phyloP scores from a whole-genome alignment of 2,329 filamentous ascomycete genomes.

The Phyllachora maydis region DNA sequence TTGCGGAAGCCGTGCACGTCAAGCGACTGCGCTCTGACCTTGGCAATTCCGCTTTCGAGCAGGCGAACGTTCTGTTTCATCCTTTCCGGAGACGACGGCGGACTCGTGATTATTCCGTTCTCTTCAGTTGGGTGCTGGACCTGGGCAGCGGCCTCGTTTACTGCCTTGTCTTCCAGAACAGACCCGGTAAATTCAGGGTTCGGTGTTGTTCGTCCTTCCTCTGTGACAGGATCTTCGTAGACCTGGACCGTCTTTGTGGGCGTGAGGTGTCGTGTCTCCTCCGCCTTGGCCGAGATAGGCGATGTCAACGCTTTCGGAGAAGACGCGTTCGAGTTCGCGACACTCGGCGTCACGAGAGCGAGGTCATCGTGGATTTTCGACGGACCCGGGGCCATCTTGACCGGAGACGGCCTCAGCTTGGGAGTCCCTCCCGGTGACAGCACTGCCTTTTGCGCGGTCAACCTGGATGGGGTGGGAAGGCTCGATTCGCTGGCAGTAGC shows the following conservation, averaged over 20 bases:
- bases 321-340: conserved; percentile 12
- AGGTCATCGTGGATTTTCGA: conserved; percentile 28
- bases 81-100: conserved; percentile 25
- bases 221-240: conserved; percentile 40
- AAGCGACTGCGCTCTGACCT: conserved; percentile 49
- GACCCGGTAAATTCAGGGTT: conserved; percentile 22
- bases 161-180: conserved; percentile 36
- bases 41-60: conserved; percentile 53
- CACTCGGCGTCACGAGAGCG: conserved; percentile 26
- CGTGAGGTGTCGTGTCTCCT: conserved; percentile 1
- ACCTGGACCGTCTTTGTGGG: conserved; percentile 26
- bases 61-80: conserved; percentile 36
- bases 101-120: conserved; percentile 4
- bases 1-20: conserved; percentile 68
- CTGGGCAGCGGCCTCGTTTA: conserved; percentile 31
- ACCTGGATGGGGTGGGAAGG: conserved; percentile 21
- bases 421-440: conserved; percentile 18
- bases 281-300: conserved; percentile 1
- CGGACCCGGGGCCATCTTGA: conserved; percentile 13
- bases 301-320: conserved; percentile 3
- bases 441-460: conserved; percentile 11
- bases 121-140: conserved; percentile 7
- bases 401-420: conserved; percentile 7
- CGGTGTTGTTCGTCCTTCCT: conserved; percentile 22
- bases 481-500: conserved; percentile 29